phyloP scores from a whole-genome alignment of 148 eudicot species.

The Chenopodium formosanum region DNA sequence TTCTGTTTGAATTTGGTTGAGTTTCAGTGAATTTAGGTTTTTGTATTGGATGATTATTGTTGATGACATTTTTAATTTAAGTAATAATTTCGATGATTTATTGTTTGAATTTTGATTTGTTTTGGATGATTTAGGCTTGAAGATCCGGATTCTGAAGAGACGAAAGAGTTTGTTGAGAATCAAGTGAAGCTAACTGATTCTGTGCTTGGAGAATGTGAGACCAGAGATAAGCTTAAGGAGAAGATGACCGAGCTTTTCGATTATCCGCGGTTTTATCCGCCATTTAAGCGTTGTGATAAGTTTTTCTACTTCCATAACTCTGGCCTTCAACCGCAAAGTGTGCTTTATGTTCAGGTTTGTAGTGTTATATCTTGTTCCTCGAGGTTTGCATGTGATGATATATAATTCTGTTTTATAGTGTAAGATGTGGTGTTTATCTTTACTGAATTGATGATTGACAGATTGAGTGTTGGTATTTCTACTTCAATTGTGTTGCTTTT shows the following conservation, averaged over 20 bases:
- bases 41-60: background rate
- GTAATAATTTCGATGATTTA: background rate
- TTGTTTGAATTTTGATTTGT: background rate
- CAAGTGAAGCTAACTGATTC: constrained; percentile 76
- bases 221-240: constrained; percentile 62
- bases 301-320: constrained; percentile 87
- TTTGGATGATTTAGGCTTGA: constrained; percentile 60
- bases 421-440: background rate
- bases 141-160: constrained; percentile 89
- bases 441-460: background rate
- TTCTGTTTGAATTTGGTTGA: background rate
- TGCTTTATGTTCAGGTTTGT: constrained; percentile 83
- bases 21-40: background rate
- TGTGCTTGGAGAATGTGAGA: constrained; percentile 64
- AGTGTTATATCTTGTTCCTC: background rate
- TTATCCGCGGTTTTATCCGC: constrained; percentile 69
- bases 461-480: background rate
- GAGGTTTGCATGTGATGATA: background rate
- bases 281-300: constrained; percentile 69
- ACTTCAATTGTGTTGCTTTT: background rate
- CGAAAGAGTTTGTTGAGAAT: constrained; percentile 70
- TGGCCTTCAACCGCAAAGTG: constrained; percentile 81
- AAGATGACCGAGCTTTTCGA: constrained; percentile 68
- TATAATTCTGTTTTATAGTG: background rate
- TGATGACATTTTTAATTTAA: background rate